Evolutionary conservation across 768 basidiomycete genomes (phyloP).

Genomic region (Daedaleopsis nitida): DNA sequence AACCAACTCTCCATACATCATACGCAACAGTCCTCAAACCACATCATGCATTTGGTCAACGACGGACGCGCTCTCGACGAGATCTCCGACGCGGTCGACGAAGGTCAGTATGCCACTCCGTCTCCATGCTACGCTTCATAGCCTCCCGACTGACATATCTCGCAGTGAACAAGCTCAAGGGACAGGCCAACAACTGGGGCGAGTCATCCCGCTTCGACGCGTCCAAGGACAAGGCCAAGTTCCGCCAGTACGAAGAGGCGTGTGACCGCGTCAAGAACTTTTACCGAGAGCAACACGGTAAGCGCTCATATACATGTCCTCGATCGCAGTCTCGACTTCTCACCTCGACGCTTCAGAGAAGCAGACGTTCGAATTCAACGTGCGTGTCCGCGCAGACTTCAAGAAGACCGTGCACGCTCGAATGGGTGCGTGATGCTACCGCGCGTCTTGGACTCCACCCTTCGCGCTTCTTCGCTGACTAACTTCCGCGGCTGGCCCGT

Average conservation of each 20-base stretch:
- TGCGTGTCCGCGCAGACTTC: conserved; percentile 75
- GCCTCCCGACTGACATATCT: background rate
- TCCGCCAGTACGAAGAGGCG: conserved; percentile 74
- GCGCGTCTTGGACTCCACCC: background rate
- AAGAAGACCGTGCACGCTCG: conserved; percentile 63
- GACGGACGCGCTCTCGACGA: conserved; percentile 37
- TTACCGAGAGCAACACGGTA: conserved; percentile 80
- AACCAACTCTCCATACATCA: background rate
- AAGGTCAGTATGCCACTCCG: conserved; percentile 37
- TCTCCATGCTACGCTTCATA: conserved; percentile 1
- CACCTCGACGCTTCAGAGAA: conserved; percentile 53
- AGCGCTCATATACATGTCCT: conserved; percentile 7
- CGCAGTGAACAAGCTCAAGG: conserved; percentile 71
- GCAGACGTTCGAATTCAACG: conserved; percentile 85
- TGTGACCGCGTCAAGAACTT: conserved; percentile 79
- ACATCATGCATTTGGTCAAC: conserved; percentile 1
- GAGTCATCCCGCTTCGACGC: conserved; percentile 59
- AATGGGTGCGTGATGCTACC: conserved; percentile 44
- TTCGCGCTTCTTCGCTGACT: background rate
- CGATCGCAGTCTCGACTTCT: background rate
- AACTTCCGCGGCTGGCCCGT: background rate
- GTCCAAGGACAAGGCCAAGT: conserved; percentile 63
- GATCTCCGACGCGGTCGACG: conserved; percentile 51
- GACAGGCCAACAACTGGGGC: conserved; percentile 49
- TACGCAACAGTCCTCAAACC: background rate